Base-by-base conservation (phyloP, 2,329 filamentous ascomycete species). In the Cadophora sp. region DNA sequence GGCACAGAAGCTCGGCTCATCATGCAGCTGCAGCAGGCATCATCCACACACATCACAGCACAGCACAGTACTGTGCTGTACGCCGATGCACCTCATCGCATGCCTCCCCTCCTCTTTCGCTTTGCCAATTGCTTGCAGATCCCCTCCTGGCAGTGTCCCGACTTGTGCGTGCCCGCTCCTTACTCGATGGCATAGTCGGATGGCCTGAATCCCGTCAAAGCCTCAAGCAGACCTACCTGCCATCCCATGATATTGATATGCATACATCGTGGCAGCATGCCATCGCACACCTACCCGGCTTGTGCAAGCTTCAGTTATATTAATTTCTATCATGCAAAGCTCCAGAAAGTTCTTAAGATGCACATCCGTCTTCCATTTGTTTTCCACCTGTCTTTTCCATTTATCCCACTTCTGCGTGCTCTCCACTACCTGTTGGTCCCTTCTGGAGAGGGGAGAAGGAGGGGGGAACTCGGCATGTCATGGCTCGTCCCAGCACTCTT, bases 271-370 rank as follows among this genome's bases (percentile, higher is more conserved):
- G 55, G n/a, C 19, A 58, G 8, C 34, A 8, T n/a, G 31, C n/a
- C 56, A 60, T 60, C 34, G 34, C 12, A 60, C 11, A 40, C n/a
- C 31, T n/a, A 43, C 34, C 22, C 24, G 34, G 37, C 12, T 50
- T 62, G 59, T 48, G 27, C 40, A 29, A 60, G 26, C 16, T 29
- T 46, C 58, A 60, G 19, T 24, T 60, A 60, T 60, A 60, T 60
- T 43, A 29, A 26, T 27, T 27, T 29, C 26, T 16, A 19, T 48
- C 22, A 24, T 62, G 24, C 24, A 50, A 14, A 22, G 37, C 27
- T 31, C 43, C 59, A 48, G 19, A 31, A 61, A 29, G 27, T 50
- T 31, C 59, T 61, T 22, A 4, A 50, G 40, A 19, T n/a, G 43
- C 40, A 12, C 46, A 4, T 22, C 16, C 27, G 24, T 48, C 40